Evolutionary conservation across 2,329 filamentous ascomycete genomes (phyloP), one percentile per base, ranked within the genome.

Genomic region (Microcyclosporella mali): DNA sequence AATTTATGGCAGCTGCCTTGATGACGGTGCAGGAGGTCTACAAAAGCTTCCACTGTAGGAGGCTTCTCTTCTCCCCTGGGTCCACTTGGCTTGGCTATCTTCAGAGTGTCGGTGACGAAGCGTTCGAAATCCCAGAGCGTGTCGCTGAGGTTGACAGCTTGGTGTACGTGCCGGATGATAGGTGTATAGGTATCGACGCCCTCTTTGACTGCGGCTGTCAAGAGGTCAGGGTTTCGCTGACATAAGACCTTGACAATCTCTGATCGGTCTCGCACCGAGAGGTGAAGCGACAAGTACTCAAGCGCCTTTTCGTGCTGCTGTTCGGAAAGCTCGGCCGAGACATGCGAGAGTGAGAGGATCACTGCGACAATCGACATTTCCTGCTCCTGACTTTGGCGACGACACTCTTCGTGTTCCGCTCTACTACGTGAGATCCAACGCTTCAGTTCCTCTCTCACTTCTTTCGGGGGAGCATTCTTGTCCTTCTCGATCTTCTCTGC

Each of bases 201-300:
- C 44, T 87, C 82, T 21, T 77, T 74, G 36, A 89, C 67, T 1
- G 78, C 73, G 7, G 78, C 73, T 0, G 85, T 89, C n/a, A 88
- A 71, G 8, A 84, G 71, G 54, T 90, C 86, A 0, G 86, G 85
- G 17, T 73, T 77, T 34, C 78, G 72, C 11, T 77, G 76, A 62
- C 85, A 90, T 11, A 88, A 66, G 0, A 79, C 75, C 10, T 73
- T 71, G 10, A 78, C 77, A 37, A 90, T 79, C 53, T 81, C 75
- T 43, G 85, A 78, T n/a, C 85, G 77, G 58, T 92, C 86, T 28
- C 80, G 78, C 7, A 85, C 75, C 0, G 81, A 81, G 17, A 89
- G 74, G n/a, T 81, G 72, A 1, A 82, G 78, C 0, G 81, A 75
- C 51, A 85, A 79, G 61, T 86, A 89, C 44, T 85, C 79, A 33